Evolutionary conservation across 495 filamentous ascomycete genomes (phyloP).

Genomic region (Geoglossum glabrum): DNA sequence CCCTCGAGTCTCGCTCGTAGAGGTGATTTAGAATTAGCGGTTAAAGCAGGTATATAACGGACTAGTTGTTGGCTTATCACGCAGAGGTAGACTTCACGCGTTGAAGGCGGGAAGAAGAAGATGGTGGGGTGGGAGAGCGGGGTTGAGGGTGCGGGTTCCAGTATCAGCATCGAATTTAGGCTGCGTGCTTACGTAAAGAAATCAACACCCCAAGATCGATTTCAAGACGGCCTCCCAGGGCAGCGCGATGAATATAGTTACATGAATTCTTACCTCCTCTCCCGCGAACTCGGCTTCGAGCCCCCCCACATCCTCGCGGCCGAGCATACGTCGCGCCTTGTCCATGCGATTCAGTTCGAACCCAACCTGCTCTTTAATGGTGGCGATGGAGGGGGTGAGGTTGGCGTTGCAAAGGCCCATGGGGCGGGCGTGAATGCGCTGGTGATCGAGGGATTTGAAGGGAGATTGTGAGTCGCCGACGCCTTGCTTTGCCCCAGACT

Average conservation of each 20-base stretch:
- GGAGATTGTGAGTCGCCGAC: conserved; percentile 38
- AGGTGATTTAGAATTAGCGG: no score
- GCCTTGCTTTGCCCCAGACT: no score
- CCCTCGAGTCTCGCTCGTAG: no score
- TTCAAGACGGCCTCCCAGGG: neutral
- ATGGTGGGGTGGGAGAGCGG: no score
- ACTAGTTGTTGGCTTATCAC: no score
- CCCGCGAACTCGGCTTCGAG: conserved; percentile 45
- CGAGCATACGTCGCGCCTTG: conserved; percentile 37
- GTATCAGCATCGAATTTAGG: no score
- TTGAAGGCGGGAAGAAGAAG: no score
- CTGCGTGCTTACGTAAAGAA: no score
- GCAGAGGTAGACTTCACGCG: no score
- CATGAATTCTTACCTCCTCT: conserved; percentile 66
- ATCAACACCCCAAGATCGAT: no score
- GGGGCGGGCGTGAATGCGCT: conserved; percentile 55
- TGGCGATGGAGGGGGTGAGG: conserved; percentile 22
- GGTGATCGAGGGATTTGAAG: conserved; percentile 56
- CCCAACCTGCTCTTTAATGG: conserved; percentile 48
- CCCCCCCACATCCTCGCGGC: conserved; percentile 38
- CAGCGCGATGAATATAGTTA: conserved; percentile 25
- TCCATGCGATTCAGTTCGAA: conserved; percentile 38
- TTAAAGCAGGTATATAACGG: no score
- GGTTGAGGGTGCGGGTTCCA: no score
- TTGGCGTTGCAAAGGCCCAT: conserved; percentile 32